These are phyloP conservation scores for Clitocybe nebularis DNA, from an alignment of 1,284 basidiomycete species.

Conservation along the genomic window DNA sequence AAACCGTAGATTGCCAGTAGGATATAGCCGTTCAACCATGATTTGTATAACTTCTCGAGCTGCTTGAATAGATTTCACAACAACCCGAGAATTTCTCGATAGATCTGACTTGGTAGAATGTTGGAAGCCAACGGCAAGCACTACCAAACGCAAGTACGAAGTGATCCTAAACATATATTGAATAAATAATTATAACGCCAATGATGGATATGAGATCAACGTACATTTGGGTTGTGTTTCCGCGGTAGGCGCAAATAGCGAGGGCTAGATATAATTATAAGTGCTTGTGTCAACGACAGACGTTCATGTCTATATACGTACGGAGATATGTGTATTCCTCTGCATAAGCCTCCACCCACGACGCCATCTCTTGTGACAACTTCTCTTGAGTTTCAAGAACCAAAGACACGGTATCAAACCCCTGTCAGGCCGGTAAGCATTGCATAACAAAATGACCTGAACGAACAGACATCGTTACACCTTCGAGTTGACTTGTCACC, in stretches of 20 bases:
- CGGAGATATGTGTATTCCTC: slow-evolving; percentile 33
- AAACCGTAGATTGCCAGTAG: slow-evolving; percentile 44
- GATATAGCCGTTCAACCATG: slow-evolving; percentile 41
- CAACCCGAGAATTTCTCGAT: slow-evolving; percentile 36
- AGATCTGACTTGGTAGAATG: slow-evolving; percentile 35
- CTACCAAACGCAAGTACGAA: slow-evolving; percentile 48
- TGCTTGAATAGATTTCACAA: slow-evolving; percentile 41
- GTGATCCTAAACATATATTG: slow-evolving; percentile 34
- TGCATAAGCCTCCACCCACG: slow-evolving; percentile 37
- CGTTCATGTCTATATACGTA: slow-evolving; percentile 23
- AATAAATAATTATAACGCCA: slow-evolving; percentile 1
- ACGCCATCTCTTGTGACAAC: slow-evolving; percentile 30
- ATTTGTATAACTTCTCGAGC: slow-evolving; percentile 47
- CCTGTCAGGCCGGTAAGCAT: slow-evolving; percentile 19
- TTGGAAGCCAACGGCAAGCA: slow-evolving; percentile 51
- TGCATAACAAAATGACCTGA: not conserved
- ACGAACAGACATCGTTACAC: slow-evolving; percentile 18
- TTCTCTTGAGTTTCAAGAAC: slow-evolving; percentile 33
- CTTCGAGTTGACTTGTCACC: slow-evolving; percentile 19
- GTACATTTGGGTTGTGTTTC: slow-evolving; percentile 44
- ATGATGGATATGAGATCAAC: slow-evolving; percentile 13
- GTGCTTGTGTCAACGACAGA: slow-evolving; percentile 2
- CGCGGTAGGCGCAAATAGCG: slow-evolving; percentile 43
- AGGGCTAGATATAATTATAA: slow-evolving; percentile 24
- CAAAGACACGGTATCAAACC: slow-evolving; percentile 27